Percentiles rank a stretch among this genome's conserved stretches.
These are phyloP conservation scores for Penicillium bialowiezense DNA, from an alignment of 495 filamentous ascomycete species.

Conservation along the genomic window DNA sequence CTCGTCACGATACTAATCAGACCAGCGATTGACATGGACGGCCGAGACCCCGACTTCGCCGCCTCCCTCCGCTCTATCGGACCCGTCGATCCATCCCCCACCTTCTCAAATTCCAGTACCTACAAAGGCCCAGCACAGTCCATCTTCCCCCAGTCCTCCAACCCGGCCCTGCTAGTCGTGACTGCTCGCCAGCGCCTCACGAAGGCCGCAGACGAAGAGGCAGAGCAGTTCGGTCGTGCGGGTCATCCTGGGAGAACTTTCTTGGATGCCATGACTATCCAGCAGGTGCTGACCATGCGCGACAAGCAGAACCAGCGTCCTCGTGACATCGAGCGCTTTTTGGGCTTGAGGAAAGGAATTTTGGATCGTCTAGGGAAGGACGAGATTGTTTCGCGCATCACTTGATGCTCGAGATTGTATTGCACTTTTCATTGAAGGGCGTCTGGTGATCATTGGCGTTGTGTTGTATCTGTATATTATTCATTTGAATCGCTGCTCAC, in stretches of 20 bases:
- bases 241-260: conserved; percentile 48
- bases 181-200: conserved; percentile 40
- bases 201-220: conserved; percentile 52
- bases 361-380: conserved; percentile 51
- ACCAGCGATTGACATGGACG: conserved; percentile 63
- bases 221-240: conserved; percentile 39
- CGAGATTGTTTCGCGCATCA: conserved; percentile 46
- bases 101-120: conserved; percentile 54
- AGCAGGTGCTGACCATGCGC: conserved; percentile 59
- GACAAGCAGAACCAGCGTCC: conserved; percentile 49
- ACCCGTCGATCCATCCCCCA: conserved; percentile 60
- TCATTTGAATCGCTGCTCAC: too few relatives aligned
- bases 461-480: neutral
- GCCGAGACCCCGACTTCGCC: conserved; percentile 62
- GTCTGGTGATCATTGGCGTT: neutral
- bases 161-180: conserved; percentile 53
- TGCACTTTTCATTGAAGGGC: neutral
- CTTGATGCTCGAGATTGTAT: conserved; percentile 6
- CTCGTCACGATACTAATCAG: neutral
- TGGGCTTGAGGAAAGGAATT: conserved; percentile 58
- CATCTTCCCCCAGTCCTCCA: conserved; percentile 48
- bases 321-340: conserved; percentile 55
- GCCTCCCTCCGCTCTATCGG: conserved; percentile 61
- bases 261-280: conserved; percentile 59
- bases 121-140: conserved; percentile 32